Conservation (phyloP, 495 filamentous ascomycete genomes). For the Saxispiralis lemnorum region DNA sequence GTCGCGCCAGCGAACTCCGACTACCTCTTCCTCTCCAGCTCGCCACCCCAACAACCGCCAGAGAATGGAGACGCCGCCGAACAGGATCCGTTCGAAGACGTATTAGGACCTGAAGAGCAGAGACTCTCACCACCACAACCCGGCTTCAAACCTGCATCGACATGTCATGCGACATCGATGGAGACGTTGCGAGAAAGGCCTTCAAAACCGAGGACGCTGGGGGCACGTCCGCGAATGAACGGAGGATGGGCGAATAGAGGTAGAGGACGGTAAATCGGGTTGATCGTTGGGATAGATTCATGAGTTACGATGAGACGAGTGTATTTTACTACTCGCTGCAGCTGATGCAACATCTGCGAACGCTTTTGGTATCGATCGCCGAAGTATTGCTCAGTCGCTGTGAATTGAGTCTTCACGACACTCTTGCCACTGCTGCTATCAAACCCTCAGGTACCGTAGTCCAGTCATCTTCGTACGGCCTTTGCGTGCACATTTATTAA, state of each 20-base stretch:
- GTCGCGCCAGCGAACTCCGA: conserved; percentile 3
- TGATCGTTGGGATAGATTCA: too few relatives aligned
- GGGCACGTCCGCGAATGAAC: conserved; percentile 40
- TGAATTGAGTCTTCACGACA: too few relatives aligned
- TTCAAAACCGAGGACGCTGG: conserved; percentile 33
- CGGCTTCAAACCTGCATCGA: conserved; percentile 25
- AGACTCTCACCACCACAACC: conserved; percentile 3
- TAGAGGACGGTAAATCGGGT: background rate
- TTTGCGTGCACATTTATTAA: too few relatives aligned
- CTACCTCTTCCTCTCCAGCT: conserved; percentile 31
- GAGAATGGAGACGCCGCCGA: conserved; percentile 2
- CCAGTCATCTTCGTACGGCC: too few relatives aligned
- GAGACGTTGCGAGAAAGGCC: conserved; percentile 22
- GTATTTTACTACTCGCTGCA: too few relatives aligned
- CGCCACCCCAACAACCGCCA: conserved; percentile 21
- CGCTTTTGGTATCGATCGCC: too few relatives aligned
- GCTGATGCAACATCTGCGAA: too few relatives aligned
- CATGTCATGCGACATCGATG: conserved; percentile 38
- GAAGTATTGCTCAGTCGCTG: too few relatives aligned
- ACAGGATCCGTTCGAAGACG: background rate
- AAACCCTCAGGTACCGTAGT: too few relatives aligned
- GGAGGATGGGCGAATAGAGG: conserved; percentile 18
- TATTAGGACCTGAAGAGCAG: background rate
- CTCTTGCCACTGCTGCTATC: too few relatives aligned
- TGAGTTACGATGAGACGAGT: too few relatives aligned